Evolutionary conservation across 768 basidiomycete genomes (phyloP).

Genomic region (Pilatotrama ljubarskyi): DNA sequence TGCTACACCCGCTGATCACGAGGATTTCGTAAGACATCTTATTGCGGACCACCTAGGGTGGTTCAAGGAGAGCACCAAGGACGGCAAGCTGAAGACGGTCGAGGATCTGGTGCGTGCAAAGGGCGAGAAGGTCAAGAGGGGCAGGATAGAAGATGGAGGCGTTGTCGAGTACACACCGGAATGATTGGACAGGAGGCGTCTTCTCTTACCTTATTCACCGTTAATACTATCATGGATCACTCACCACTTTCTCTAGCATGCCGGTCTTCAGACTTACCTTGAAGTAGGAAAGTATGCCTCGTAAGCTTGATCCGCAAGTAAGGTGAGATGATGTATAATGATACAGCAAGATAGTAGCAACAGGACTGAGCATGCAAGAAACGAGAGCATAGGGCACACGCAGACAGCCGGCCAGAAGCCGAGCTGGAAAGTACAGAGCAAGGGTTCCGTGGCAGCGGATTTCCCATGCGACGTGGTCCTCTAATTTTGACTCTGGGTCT

Average conservation of each 20-base stretch:
- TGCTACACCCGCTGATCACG: constrained; percentile 32
- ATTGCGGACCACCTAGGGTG: constrained; percentile 91
- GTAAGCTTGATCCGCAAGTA: too few species aligned
- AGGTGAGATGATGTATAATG: neutral
- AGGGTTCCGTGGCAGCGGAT: neutral
- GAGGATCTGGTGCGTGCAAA: constrained; percentile 79
- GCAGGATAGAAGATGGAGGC: constrained; percentile 45
- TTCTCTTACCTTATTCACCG: neutral
- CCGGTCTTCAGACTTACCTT: too few species aligned
- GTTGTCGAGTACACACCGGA: constrained; percentile 53
- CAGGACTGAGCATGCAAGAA: neutral
- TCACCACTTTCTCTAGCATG: too few species aligned
- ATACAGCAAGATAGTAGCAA: constrained; percentile 1
- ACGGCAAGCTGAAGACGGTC: constrained; percentile 72
- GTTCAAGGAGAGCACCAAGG: constrained; percentile 82
- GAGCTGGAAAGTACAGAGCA: neutral
- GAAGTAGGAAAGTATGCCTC: too few species aligned
- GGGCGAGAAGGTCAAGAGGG: constrained; percentile 68
- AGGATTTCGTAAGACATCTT: constrained; percentile 53
- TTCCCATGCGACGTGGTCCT: constrained; percentile 8
- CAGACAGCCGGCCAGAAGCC: neutral
- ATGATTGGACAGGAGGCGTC: neutral
- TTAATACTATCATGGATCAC: too few species aligned
- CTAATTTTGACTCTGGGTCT: constrained; percentile 13
- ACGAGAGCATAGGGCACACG: neutral